phyloP scores from a whole-genome alignment of 192 early-diverging fungal species.

The Podila epigama region DNA sequence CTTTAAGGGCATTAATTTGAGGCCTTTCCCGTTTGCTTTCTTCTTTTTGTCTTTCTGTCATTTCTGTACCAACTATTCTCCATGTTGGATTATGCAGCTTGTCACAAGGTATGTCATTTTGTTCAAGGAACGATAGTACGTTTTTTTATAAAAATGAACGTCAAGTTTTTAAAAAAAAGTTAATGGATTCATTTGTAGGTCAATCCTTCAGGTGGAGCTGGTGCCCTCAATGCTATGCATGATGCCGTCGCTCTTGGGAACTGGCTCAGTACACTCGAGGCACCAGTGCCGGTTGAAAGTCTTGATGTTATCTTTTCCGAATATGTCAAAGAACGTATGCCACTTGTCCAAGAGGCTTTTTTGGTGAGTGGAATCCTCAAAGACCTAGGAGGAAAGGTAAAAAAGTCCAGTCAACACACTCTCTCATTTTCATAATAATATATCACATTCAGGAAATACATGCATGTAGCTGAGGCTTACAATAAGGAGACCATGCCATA shows the following conservation, averaged over 20 bases:
- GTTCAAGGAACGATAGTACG: not conserved
- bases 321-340: not conserved
- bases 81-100: not conserved
- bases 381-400: not conserved
- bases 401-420: not conserved
- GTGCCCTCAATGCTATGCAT: constrained; percentile 3
- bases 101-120: not conserved
- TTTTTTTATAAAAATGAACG: not conserved
- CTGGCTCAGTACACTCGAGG: not conserved
- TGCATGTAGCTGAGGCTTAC: no score
- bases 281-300: not conserved
- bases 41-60: not conserved
- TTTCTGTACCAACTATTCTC: not conserved
- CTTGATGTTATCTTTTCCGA: not conserved
- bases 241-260: not conserved
- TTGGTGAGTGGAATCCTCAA: not conserved
- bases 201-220: not conserved
- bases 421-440: not conserved
- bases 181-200: no score
- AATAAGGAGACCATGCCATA: no score
- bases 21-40: not conserved
- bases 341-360: not conserved
- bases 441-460: no score
- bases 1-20: no score
- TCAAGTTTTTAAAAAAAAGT: no score